These are phyloP conservation scores for Ilyonectria sp. DNA, from an alignment of 2,329 filamentous ascomycete species.

Conservation along the genomic window DNA sequence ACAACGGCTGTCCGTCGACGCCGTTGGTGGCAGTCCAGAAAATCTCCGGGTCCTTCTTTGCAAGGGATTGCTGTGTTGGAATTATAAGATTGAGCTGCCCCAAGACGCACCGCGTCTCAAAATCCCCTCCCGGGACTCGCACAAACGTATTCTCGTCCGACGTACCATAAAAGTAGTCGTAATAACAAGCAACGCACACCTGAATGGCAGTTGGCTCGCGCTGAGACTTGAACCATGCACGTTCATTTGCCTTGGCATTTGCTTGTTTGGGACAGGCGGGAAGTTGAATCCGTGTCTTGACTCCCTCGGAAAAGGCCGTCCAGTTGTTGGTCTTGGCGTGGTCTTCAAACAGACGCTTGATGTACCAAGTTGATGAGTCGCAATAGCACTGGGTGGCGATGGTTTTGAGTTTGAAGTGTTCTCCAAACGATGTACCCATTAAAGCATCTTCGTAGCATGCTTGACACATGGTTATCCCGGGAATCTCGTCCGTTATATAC, in stretches of 20 bases:
- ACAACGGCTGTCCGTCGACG: conserved; percentile 50
- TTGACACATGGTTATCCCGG: conserved; percentile 54
- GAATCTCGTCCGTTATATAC: conserved; percentile 54
- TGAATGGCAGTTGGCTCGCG: conserved; percentile 45
- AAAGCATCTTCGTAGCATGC: conserved; percentile 58
- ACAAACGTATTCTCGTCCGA: conserved; percentile 46
- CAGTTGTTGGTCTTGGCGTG: conserved; percentile 49
- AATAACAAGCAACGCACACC: conserved; percentile 56
- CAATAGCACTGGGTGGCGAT: conserved; percentile 42
- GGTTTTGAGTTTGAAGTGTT: conserved; percentile 46
- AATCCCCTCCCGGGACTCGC: conserved; percentile 41
- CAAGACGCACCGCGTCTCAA: conserved; percentile 48
- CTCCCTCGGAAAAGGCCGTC: conserved; percentile 51
- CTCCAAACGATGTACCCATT: conserved; percentile 46
- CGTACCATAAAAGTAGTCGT: conserved; percentile 53
- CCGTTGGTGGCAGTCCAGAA: conserved; percentile 54
- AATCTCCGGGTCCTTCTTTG: conserved; percentile 47
- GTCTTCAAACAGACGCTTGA: conserved; percentile 50
- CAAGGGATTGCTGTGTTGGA: conserved; percentile 50
- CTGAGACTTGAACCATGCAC: conserved; percentile 53
- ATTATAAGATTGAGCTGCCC: conserved; percentile 50
- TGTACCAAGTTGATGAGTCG: conserved; percentile 51
- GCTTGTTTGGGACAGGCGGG: conserved; percentile 47
- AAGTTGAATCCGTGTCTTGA: conserved; percentile 46
- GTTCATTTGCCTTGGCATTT: conserved; percentile 38